Conservation (phyloP, 805 yeast species). For the Sugiyamaella qingdaonensis region DNA sequence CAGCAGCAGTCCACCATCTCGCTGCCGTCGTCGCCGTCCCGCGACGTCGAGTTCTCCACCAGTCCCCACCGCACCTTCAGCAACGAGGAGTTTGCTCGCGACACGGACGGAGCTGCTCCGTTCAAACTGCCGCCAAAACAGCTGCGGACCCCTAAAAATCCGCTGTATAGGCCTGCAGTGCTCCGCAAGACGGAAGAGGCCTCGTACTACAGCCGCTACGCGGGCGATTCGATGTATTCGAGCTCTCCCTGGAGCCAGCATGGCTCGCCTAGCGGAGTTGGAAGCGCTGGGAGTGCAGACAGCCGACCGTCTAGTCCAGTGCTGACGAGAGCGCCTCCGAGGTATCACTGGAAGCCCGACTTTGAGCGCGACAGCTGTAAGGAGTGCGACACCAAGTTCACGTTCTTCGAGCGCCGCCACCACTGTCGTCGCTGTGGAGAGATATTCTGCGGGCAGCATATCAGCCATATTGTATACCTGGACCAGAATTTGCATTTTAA, state of each 20-base stretch:
- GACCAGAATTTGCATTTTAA: conserved; percentile 50
- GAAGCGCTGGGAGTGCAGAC: neutral
- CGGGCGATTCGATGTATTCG: neutral
- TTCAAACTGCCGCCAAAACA: conserved; percentile 49
- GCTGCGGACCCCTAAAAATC: conserved; percentile 75
- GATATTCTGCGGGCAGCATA: conserved; percentile 67
- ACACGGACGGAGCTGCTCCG: neutral
- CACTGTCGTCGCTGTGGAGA: conserved; percentile 87
- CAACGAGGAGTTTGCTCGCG: neutral
- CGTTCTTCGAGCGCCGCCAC: conserved; percentile 73
- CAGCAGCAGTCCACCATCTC: conserved; percentile 5
- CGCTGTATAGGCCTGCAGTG: conserved; percentile 89
- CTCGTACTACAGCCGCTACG: neutral
- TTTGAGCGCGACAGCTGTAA: conserved; percentile 58
- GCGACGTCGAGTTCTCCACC: conserved; percentile 9
- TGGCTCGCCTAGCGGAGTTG: neutral
- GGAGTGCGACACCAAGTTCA: conserved; percentile 63
- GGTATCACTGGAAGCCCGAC: conserved; percentile 56
- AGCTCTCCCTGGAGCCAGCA: neutral
- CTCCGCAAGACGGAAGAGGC: conserved; percentile 45
- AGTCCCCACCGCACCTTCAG: conserved; percentile 5
- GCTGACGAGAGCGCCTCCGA: conserved; percentile 27
- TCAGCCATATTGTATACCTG: conserved; percentile 51
- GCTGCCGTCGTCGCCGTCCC: conserved; percentile 16
- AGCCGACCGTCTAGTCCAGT: neutral